Evolutionary conservation across 495 filamentous ascomycete species (phyloP).

Genomic region (Trichodelitschia bisporula): DNA sequence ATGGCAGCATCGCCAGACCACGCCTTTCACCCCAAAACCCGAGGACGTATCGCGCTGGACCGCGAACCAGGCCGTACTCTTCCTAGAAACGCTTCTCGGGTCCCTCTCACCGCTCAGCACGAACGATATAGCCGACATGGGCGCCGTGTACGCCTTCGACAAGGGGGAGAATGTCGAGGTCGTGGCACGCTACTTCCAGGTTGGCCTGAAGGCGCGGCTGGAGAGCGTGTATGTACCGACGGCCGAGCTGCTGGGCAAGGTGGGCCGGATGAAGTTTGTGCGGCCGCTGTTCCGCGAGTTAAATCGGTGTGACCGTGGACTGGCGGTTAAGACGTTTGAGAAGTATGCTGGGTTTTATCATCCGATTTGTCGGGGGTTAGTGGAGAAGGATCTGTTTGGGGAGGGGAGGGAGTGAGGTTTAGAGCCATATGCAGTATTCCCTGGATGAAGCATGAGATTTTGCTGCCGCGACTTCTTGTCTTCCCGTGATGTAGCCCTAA

Average conservation of each 20-base stretch:
- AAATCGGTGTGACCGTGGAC: conserved; percentile 39
- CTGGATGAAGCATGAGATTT: too few species aligned
- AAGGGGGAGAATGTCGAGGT: conserved; percentile 65
- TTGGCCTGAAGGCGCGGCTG: conserved; percentile 53
- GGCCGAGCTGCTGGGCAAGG: conserved; percentile 47
- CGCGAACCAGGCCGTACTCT: conserved; percentile 73
- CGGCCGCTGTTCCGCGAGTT: conserved; percentile 52
- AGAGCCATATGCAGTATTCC: too few species aligned
- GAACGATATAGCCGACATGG: conserved; percentile 40
- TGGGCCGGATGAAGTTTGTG: conserved; percentile 95
- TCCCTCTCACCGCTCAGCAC: conserved; percentile 34
- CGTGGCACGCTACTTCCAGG: conserved; percentile 45
- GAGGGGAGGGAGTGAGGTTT: too few species aligned
- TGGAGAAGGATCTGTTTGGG: conserved; percentile 55
- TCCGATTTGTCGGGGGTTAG: conserved; percentile 52
- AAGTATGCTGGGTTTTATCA: conserved; percentile 83
- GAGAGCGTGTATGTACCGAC: conserved; percentile 37
- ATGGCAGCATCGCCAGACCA: conserved; percentile 34
- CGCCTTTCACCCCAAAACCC: conserved; percentile 33
- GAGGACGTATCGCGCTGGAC: conserved; percentile 48
- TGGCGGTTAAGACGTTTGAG: conserved; percentile 65
- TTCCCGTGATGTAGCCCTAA: too few species aligned
- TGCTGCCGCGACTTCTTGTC: too few species aligned
- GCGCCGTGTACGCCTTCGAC: conserved; percentile 39
- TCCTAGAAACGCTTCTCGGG: conserved; percentile 51